These are phyloP conservation scores for Chlamydomonas incerta DNA, from an alignment of 139 green algal genomes.

Conservation along the genomic window DNA sequence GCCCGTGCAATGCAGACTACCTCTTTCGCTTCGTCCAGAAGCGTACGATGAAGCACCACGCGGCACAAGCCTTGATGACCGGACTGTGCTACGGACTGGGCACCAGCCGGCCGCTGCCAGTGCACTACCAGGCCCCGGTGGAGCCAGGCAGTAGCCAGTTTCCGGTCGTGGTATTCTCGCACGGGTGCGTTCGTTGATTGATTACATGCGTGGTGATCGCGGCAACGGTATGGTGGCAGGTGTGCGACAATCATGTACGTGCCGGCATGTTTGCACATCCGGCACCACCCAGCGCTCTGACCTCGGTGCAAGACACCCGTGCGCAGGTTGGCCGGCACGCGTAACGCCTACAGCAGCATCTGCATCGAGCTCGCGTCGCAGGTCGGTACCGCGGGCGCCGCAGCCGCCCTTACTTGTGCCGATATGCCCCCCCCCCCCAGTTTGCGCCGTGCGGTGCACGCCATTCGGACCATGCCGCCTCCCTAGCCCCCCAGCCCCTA, in stretches of 20 bases:
- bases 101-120: neutral
- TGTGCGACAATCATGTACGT: no score
- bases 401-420: no score
- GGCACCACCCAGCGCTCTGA: no score
- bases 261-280: no score
- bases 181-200: constrained; percentile 52
- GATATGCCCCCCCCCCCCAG: no score
- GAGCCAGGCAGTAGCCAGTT: neutral
- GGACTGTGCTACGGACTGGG: neutral
- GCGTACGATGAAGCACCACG: neutral
- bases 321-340: constrained; percentile 58
- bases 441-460: no score
- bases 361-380: constrained; percentile 70
- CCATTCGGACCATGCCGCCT: no score
- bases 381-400: no score
- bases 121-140: constrained; percentile 13
- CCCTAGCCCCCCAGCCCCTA: no score
- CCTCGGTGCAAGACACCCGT: no score
- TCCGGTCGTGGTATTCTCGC: constrained; percentile 44
- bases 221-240: no score
- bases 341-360: constrained; percentile 72
- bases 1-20: neutral
- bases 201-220: no score
- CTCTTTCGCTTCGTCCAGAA: constrained; percentile 12
- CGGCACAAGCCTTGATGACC: neutral